Evolutionary conservation across 78 protist species (phyloP), one percentile per base, ranked within the genome.

Genomic region (Dictyostelium firmibasis): DNA sequence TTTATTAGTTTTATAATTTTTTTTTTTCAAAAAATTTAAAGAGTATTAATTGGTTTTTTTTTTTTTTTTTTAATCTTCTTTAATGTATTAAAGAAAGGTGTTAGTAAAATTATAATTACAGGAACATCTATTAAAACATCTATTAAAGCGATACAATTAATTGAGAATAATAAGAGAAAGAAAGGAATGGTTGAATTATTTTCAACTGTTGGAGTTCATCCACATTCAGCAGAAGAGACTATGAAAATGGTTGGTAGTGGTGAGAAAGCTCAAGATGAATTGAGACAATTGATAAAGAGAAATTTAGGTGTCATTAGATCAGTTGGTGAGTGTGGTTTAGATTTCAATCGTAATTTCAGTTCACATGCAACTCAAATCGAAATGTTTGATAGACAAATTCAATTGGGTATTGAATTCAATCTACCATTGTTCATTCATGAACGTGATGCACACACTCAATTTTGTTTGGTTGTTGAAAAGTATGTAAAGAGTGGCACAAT

Each of bases 251-350:
- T n/a, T 38, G 60, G 60, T 57, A 47, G 83, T n/a, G 50, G 60
- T 53, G 75, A 50, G 16, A 83, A 33, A 44, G 18, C 53, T 20
- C 33, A 31, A 20, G 35, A 64, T 6, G 87, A 83, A 5, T 1
- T 85, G 2, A n/a, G 92, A 36, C 16, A 18, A 50, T 41, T 81
- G 47, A 64, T 81, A 4, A n/a, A 14, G 38, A 78, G 27, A 3
- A 81, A 88, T 27, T 29, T 57, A 70, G 50, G 10, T 27, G 41
- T 57, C 23, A 94, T 94, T 11, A 76, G 29, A 27, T 86, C 97
- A n/a, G 76, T 94, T 10, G 97, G 97, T 38, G 97, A 94, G 29
- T 94, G 97, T 82, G 97, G 97, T 14, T 43, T 94, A 1, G 97
- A 94, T 60, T 94, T 88, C 13, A 88, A 94, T 38, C 57, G 97